Evolutionary conservation across 768 basidiomycete genomes (phyloP).

Genomic region (Suillus paluster): DNA sequence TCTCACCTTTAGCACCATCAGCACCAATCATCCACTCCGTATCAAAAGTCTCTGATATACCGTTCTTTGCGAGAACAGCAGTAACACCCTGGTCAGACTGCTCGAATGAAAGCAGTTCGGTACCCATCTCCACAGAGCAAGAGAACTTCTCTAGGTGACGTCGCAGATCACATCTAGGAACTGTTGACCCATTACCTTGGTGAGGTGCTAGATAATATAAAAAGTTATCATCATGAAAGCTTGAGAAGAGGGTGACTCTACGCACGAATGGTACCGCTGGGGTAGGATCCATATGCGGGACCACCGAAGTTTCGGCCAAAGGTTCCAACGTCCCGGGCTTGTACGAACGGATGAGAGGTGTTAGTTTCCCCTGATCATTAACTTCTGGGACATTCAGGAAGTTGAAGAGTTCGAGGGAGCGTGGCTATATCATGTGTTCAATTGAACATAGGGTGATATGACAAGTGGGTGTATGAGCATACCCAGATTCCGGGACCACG

Average conservation of each 20-base stretch:
- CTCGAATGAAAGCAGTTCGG: conserved; percentile 39
- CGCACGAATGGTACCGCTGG: conserved; percentile 33
- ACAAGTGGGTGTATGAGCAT: conserved; percentile 6
- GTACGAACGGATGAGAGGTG: conserved; percentile 38
- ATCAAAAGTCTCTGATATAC: conserved; percentile 5
- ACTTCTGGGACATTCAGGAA: conserved; percentile 43
- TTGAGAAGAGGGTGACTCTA: not conserved
- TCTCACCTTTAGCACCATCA: conserved; percentile 23
- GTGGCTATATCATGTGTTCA: conserved; percentile 35
- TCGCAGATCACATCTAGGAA: conserved; percentile 29
- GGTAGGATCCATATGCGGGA: conserved; percentile 20
- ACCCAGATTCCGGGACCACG: conserved; percentile 45
- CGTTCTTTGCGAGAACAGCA: conserved; percentile 14
- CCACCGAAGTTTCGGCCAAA: conserved; percentile 16
- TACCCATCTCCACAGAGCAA: conserved; percentile 38
- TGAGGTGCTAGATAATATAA: conserved; percentile 2
- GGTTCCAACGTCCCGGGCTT: conserved; percentile 16
- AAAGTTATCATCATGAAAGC: not conserved
- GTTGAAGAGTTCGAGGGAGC: conserved; percentile 45
- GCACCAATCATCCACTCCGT: conserved; percentile 18
- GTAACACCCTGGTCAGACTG: conserved; percentile 37
- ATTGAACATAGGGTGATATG: not conserved
- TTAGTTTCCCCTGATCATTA: conserved; percentile 29
- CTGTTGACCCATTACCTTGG: conserved; percentile 18
- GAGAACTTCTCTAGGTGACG: conserved; percentile 8